These are phyloP conservation scores for Haberlea rhodopensis DNA, from an alignment of 257 asterid genomes.

Conservation along the genomic window DNA sequence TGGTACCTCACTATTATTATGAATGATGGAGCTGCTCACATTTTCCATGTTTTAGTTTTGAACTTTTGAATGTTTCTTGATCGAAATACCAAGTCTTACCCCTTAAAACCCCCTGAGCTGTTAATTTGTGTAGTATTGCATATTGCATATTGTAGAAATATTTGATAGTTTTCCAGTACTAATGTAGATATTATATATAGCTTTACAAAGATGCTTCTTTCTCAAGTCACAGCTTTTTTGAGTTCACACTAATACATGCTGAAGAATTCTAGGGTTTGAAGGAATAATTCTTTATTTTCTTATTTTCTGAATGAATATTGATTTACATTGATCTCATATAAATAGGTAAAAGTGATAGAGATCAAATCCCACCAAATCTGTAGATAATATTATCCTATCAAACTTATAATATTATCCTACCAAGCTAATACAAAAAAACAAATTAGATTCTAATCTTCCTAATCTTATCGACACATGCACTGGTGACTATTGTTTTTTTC, in stretches of 20 bases:
- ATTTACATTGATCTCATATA: too few relatives aligned
- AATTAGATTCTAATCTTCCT: not conserved
- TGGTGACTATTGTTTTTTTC: too few relatives aligned
- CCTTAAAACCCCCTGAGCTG: not conserved
- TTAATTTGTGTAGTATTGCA: constrained; percentile 8
- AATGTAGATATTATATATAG: constrained; percentile 1
- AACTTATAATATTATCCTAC: too few relatives aligned
- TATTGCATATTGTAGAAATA: not conserved
- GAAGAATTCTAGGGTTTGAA: too few relatives aligned
- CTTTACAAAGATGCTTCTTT: constrained; percentile 1
- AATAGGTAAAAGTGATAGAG: too few relatives aligned
- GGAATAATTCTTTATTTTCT: too few relatives aligned
- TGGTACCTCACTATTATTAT: constrained; percentile 41
- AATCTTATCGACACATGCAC: too few relatives aligned
- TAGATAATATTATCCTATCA: too few relatives aligned
- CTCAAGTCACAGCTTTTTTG: not conserved
- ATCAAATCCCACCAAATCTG: too few relatives aligned
- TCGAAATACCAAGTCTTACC: not conserved
- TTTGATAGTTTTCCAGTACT: not conserved
- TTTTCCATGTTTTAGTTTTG: constrained; percentile 14
- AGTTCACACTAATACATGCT: not conserved
- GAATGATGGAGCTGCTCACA: constrained; percentile 21
- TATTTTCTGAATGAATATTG: too few relatives aligned
- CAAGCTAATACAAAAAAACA: too few relatives aligned
- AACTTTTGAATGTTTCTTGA: not conserved